Percentiles rank a stretch among this genome's conserved stretches.
Conservation (phyloP, 371 early-diverging fungal genomes). For the Rhizopus stolonifer region DNA sequence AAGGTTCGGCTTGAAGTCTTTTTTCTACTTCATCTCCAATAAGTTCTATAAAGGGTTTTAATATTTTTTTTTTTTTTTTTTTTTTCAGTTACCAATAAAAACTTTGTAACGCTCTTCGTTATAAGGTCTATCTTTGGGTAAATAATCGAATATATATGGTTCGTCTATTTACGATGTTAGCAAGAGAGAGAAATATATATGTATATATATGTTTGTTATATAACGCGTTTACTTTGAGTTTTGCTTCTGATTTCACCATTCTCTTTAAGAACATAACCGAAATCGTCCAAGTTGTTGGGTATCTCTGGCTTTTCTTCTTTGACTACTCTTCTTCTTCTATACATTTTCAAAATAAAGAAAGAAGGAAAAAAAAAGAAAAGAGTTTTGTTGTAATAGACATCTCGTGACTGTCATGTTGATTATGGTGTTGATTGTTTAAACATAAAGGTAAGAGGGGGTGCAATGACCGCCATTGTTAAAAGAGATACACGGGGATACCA, state of each 20-base stretch:
- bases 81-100: conserved; percentile 30
- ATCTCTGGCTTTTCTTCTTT: conserved; percentile 28
- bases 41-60: conserved; percentile 19
- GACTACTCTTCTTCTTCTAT: conserved; percentile 25
- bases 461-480: no score
- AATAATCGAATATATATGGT: conserved; percentile 37
- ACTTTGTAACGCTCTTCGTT: conserved; percentile 44
- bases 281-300: conserved; percentile 36
- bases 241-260: conserved; percentile 39
- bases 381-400: neutral
- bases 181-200: neutral
- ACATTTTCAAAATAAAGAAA: conserved; percentile 5
- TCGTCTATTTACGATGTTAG: conserved; percentile 15
- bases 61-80: neutral
- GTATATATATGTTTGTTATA: neutral
- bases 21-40: conserved; percentile 40
- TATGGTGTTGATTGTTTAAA: no score
- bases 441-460: no score
- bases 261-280: conserved; percentile 41
- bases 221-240: conserved; percentile 16
- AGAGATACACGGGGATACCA: no score
- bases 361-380: neutral
- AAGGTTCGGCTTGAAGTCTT: conserved; percentile 29
- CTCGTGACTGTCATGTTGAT: no score
- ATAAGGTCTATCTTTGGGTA: conserved; percentile 36